Evolutionary conservation across 495 filamentous ascomycete genomes (phyloP), one percentile per base, ranked within the genome.

Genomic region (Penicillium coprophilum): DNA sequence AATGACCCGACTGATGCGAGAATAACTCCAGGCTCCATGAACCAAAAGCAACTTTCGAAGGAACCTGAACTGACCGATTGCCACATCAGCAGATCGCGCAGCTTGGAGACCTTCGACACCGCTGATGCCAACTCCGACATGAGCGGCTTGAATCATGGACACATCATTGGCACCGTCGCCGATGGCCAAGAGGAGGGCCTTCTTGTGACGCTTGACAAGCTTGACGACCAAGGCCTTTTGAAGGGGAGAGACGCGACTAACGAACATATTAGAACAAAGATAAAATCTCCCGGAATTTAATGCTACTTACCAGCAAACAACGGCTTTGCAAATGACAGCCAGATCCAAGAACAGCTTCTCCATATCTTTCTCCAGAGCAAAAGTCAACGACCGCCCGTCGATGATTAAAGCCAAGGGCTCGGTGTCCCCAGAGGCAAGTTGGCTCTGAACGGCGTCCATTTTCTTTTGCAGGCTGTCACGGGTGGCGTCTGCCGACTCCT

Each of bases 171-270:
- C 95, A 57, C 95, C 95, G 64, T 99, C 95, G 58, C 95, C 95
- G 71, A 99, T 94, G 28, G 95, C 95, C 41, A 99, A 81, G 50
- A 96, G 84, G 60, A 98, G 89, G 19, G 92, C 85, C 70, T 95
- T 92, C 57, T 92, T 81, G 67, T 97, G 91, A 53, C 92, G 89
- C 75, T 97, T 99, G 65, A 99, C 95, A 57, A 99, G 86, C 77
- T 99, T 99, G 60, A 99, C 95, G 30, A 99, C 95, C 59, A 97
- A 74, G 41, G 95, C 95, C 74, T 99, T 99, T 68, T 99, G 95
- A 56, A 99, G 80, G n/a, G 95, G 95, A 44, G 94, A 97, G 2
- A 99, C 95, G 80, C 95, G 94, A 70, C 84, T 86, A 47, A 13
- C 61, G 49, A 28, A 23, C 44, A 31, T 13, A 17, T 47, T 20